Evolutionary conservation across 1,284 basidiomycete genomes (phyloP), one percentile per base, ranked within the genome.

Genomic region (Thecaphora frezii): DNA sequence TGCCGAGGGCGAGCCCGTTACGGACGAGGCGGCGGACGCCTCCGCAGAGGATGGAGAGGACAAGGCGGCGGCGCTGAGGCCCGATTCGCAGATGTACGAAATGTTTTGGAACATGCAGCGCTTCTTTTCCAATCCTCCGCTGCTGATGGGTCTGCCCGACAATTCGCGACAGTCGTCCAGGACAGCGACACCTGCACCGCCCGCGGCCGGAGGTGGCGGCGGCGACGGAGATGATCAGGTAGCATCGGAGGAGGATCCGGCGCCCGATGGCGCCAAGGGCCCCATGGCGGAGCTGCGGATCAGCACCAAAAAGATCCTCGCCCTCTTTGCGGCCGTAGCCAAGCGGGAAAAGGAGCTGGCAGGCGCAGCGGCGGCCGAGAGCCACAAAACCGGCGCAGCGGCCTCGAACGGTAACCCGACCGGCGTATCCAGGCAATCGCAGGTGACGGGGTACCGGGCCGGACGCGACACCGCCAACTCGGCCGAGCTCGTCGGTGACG

Each of bases 91-190:
- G 21, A 72, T 77, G 49, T 77, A 77, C 54, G 48, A 58, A 37
- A 43, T 67, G 22, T 76, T 76, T 44, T 77, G 76, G 76, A 59
- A 55, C 30, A 52, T 72, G 36, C 76, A 77, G 45, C 47, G 54
- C 7, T 73, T 66, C 58, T 76, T 76, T 33, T 53, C 73, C 22
- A 68, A 75, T 36, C 74, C 74, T 2, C 50, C 58, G 2, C 33
- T 62, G 9, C 64, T 77, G 5, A 69, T 75, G 65, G 54, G 53
- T 5, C 53, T 48, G 10, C 44, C 22, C 0, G 55, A 58, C 3
- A 46, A 45, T 2, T 61, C 55, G 13, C 37, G 53, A 1, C 53
- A 56, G 16, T 56, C 55, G 2, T 62, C 64, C 10, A 49, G 64
- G 39, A 54, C 48, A 19, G 47, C 45, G 2, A 62, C 64, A 2